Evolutionary conservation across 2,329 filamentous ascomycete genomes (phyloP).

Genomic region (Diaporthe eres): DNA sequence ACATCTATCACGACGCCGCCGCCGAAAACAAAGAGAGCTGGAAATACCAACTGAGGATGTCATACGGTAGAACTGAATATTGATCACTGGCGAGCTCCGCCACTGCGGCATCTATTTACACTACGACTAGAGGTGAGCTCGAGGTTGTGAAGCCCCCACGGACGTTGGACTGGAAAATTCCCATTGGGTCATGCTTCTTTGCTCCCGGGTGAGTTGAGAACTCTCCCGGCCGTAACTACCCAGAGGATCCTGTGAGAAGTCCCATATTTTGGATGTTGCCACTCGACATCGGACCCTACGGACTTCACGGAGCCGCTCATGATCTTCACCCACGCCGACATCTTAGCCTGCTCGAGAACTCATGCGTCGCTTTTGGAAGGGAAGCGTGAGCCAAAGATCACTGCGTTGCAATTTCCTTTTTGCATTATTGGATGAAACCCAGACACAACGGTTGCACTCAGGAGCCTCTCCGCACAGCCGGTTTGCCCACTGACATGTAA

Average conservation of each 20-base stretch:
- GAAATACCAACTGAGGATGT: not conserved
- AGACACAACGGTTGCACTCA: not conserved
- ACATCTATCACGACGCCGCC: not conserved
- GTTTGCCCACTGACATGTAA: not conserved
- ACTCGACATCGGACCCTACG: not conserved
- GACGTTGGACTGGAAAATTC: not conserved
- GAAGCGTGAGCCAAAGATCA: not conserved
- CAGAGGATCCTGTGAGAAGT: conserved; percentile 3
- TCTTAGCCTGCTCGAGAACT: conserved; percentile 8
- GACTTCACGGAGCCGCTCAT: not conserved
- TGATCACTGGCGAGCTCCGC: not conserved
- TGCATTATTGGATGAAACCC: not conserved
- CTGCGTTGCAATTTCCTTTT: not conserved
- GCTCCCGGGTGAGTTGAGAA: not conserved
- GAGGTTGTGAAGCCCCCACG: not conserved
- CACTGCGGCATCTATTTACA: not conserved
- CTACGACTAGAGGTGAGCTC: not conserved
- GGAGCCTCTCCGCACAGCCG: not conserved
- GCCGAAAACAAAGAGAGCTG: not conserved
- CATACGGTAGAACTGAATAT: no score
- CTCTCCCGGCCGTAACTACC: not conserved
- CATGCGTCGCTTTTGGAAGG: not conserved
- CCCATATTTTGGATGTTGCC: conserved; percentile 16
- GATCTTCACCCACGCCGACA: conserved; percentile 1
- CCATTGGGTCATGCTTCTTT: not conserved